A percentile compares a stretch with the other conserved stretches of the same genome.
Evolutionary conservation across 2,329 filamentous ascomycete species (phyloP).

Genomic region (Fusarium compactum): DNA sequence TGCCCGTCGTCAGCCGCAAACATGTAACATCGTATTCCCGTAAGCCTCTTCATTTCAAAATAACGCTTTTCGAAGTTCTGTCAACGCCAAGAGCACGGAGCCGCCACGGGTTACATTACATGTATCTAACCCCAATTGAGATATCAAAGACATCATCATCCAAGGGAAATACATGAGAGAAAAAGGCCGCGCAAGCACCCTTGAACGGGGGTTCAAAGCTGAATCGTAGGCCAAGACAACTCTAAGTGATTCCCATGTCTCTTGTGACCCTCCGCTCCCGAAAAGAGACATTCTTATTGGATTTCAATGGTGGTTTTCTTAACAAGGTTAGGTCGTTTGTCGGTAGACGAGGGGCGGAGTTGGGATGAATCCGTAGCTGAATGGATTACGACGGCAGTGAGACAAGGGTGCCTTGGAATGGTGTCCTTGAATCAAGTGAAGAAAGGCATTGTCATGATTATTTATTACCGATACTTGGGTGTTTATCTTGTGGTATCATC

Average conservation of each 20-base stretch:
- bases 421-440: neutral
- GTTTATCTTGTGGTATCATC: neutral
- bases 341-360: slow-evolving; percentile 19
- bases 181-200: slow-evolving; percentile 26
- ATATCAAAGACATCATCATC: slow-evolving; percentile 26
- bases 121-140: slow-evolving; percentile 25
- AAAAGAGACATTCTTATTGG: slow-evolving; percentile 4
- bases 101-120: slow-evolving; percentile 10
- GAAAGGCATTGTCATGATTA: slow-evolving; percentile 3
- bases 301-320: slow-evolving; percentile 5
- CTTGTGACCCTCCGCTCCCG: slow-evolving; percentile 9
- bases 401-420: slow-evolving; percentile 14
- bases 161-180: neutral
- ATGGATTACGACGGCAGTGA: slow-evolving; percentile 15
- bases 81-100: neutral
- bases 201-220: neutral
- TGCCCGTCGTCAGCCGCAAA: neutral
- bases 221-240: slow-evolving; percentile 14
- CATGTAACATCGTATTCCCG: slow-evolving; percentile 2
- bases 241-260: slow-evolving; percentile 14
- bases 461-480: neutral
- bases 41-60: slow-evolving; percentile 9
- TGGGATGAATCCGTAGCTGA: slow-evolving; percentile 18
- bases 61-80: neutral
- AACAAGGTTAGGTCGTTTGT: slow-evolving; percentile 7